These are phyloP conservation scores for Panicum hallii DNA, from an alignment of 202 grass and related monocot species.

Conservation along the genomic window DNA sequence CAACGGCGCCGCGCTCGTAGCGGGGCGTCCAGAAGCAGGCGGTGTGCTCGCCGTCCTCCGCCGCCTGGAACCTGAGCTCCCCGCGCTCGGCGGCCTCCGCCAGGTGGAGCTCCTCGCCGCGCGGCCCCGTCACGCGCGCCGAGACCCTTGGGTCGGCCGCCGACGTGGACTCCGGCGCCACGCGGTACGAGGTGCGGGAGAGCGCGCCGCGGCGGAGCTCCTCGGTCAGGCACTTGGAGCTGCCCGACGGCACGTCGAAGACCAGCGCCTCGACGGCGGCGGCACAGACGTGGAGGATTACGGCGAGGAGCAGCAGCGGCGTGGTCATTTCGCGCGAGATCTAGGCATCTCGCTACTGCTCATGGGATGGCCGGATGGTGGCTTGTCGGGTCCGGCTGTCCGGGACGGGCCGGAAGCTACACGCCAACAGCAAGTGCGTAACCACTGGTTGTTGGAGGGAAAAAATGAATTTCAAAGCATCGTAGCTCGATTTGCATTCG, in stretches of 20 bases:
- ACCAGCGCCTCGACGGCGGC: neutral
- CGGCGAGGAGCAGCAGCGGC: neutral
- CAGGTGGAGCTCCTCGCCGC: conserved; percentile 26
- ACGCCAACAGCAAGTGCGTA: neutral
- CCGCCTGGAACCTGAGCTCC: conserved; percentile 6
- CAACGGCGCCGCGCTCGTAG: conserved; percentile 19
- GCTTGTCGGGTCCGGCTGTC: neutral
- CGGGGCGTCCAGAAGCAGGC: neutral
- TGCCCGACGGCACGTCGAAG: conserved; percentile 7
- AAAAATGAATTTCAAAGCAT: too few species aligned
- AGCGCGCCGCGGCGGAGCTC: neutral
- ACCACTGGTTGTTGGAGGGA: too few species aligned
- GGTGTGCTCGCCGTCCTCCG: conserved; percentile 4
- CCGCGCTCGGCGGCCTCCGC: conserved; percentile 7
- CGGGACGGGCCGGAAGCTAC: neutral
- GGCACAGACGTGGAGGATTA: neutral
- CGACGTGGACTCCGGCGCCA: conserved; percentile 2
- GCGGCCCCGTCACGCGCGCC: conserved; percentile 17
- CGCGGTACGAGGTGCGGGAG: conserved; percentile 17
- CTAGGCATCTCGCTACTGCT: conserved; percentile 13
- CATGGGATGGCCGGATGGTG: neutral
- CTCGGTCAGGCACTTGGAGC: conserved; percentile 29
- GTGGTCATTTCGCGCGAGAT: conserved; percentile 11
- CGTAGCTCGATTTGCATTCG: too few species aligned
- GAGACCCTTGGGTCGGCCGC: neutral